A percentile compares a stretch with the other conserved stretches of the same genome.
Evolutionary conservation across 202 grass and related monocot genomes (phyloP).

Genomic region (Musa balbisiana): DNA sequence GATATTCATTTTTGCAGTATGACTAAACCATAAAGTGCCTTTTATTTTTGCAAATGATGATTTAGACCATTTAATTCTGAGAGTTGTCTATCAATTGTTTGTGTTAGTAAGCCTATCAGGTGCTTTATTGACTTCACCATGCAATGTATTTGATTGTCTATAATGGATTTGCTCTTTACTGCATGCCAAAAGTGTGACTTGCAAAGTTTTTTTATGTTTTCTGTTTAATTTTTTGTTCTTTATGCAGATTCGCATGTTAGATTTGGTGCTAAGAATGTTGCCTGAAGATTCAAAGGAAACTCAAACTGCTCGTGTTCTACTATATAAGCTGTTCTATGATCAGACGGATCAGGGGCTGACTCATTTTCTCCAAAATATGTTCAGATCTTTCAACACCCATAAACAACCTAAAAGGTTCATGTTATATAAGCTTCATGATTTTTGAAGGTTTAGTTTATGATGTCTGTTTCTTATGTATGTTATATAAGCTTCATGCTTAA

Average conservation of each 20-base stretch:
- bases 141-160: background rate
- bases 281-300: slow-evolving; percentile 75
- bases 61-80: background rate
- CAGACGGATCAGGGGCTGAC: slow-evolving; percentile 91
- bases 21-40: background rate
- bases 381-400: slow-evolving; percentile 84
- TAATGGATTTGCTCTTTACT: slow-evolving; percentile 1
- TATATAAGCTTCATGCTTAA: too few relatives aligned
- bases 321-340: slow-evolving; percentile 98
- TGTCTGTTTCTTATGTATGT: background rate
- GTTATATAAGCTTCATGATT: slow-evolving; percentile 20
- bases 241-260: slow-evolving; percentile 76
- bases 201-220: background rate
- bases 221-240: slow-evolving; percentile 19
- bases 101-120: too few relatives aligned
- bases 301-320: slow-evolving; percentile 73
- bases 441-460: background rate
- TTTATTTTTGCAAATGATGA: background rate
- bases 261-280: slow-evolving; percentile 82
- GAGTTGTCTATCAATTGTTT: background rate
- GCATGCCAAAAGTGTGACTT: background rate
- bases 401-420: slow-evolving; percentile 94
- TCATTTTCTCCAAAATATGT: slow-evolving; percentile 84
- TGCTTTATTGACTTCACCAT: background rate
- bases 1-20: background rate